Evolutionary conservation across 805 yeast genomes (phyloP).

Genomic region (Starmera dryadoides): DNA sequence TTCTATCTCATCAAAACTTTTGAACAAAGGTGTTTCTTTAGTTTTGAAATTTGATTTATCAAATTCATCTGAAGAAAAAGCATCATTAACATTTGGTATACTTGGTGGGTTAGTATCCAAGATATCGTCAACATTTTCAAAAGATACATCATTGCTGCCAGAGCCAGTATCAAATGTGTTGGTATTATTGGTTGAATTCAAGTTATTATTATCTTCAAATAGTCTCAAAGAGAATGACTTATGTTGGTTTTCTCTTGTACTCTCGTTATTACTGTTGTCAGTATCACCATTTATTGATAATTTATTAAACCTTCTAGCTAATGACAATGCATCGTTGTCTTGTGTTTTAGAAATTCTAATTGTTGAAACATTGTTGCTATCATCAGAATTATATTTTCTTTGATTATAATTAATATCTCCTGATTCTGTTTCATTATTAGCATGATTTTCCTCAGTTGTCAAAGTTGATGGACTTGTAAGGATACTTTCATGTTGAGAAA

Average conservation of each 20-base stretch:
- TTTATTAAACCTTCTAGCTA: slow-evolving; percentile 3
- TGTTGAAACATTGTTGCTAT: neutral
- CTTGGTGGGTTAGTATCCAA: slow-evolving; percentile 13
- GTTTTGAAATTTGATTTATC: neutral
- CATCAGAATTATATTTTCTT: no score
- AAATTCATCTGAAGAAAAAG: neutral
- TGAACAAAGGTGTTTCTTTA: neutral
- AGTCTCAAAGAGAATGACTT: slow-evolving; percentile 2
- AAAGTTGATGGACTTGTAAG: no score
- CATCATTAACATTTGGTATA: neutral
- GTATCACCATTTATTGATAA: neutral
- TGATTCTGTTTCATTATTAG: no score
- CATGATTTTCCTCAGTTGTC: no score
- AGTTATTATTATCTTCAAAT: neutral
- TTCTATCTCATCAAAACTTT: neutral
- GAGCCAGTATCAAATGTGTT: neutral
- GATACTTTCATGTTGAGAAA: no score
- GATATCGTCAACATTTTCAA: slow-evolving; percentile 17
- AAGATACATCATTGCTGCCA: slow-evolving; percentile 11
- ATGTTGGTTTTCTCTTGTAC: neutral
- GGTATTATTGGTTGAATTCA: no score
- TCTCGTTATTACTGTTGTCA: neutral
- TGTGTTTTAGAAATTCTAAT: neutral
- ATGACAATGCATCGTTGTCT: slow-evolving; percentile 1
- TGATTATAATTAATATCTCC: no score